phyloP scores from a whole-genome alignment of 1,284 basidiomycete genomes.

The Pholiota adiposa region DNA sequence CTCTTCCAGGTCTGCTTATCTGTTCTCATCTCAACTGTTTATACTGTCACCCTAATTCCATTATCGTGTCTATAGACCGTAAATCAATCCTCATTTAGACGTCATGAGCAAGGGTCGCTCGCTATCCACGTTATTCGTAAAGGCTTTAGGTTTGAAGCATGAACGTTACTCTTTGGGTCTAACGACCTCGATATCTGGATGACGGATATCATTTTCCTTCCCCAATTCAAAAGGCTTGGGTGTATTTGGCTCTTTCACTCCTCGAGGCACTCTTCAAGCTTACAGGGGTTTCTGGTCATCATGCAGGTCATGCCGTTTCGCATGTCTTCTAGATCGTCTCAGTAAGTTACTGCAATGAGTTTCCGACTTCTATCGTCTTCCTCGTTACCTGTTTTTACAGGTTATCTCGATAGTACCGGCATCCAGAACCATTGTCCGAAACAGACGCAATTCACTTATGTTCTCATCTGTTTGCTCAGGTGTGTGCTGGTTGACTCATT shows the following conservation, averaged over 20 bases:
- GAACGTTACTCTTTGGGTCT: slow-evolving; percentile 1
- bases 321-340: slow-evolving; percentile 1
- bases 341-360: not conserved
- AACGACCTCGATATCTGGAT: not conserved
- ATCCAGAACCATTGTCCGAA: slow-evolving; percentile 9
- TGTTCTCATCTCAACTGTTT: too few relatives aligned
- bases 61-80: not conserved
- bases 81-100: too few relatives aligned
- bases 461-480: not conserved
- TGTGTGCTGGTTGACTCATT: not conserved
- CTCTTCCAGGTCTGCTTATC: too few relatives aligned
- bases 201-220: slow-evolving; percentile 7
- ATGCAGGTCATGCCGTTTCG: not conserved
- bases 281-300: not conserved
- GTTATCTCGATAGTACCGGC: not conserved
- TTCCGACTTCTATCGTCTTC: not conserved
- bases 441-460: slow-evolving; percentile 6
- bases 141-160: slow-evolving; percentile 6
- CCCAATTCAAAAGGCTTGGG: not conserved
- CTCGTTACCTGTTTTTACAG: not conserved
- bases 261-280: not conserved
- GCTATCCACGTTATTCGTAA: not conserved
- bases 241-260: not conserved
- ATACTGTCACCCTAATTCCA: too few relatives aligned
- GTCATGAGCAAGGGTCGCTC: not conserved